Conservation (phyloP, 2,329 filamentous ascomycete genomes). For the Diaporthe amygdali region DNA sequence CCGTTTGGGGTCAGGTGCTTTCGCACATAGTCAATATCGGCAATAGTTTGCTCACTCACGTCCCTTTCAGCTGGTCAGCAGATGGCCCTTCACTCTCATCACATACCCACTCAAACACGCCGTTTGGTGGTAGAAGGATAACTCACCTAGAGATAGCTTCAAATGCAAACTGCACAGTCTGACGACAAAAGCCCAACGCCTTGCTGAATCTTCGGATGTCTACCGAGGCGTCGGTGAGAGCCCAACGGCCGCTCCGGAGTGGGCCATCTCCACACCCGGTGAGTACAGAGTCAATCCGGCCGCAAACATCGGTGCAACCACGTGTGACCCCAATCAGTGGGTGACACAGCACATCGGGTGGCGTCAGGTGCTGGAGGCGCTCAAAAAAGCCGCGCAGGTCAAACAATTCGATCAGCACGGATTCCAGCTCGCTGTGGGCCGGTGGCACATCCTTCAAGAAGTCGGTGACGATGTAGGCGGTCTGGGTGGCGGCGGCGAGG, state of each 20-base stretch:
- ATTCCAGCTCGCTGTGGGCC: conserved; percentile 20
- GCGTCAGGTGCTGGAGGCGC: neutral
- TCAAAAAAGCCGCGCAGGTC: conserved; percentile 14
- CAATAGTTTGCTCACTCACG: neutral
- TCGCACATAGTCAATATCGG: conserved; percentile 14
- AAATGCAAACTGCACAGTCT: conserved; percentile 15
- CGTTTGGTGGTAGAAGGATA: neutral
- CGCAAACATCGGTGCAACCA: conserved; percentile 18
- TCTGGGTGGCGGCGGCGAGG: conserved; percentile 16
- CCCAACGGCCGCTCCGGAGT: conserved; percentile 21
- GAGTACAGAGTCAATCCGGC: conserved; percentile 15
- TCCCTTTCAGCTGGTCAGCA: neutral
- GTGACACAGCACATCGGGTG: neutral
- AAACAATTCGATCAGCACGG: conserved; percentile 18
- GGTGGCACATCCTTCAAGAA: conserved; percentile 22
- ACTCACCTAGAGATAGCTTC: conserved; percentile 22
- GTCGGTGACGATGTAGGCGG: conserved; percentile 2
- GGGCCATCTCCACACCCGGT: conserved; percentile 17
- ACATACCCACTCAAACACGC: neutral
- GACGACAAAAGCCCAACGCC: conserved; percentile 17
- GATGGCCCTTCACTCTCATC: neutral
- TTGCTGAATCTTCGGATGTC: conserved; percentile 14
- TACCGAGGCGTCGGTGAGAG: conserved; percentile 10
- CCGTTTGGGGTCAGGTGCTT: neutral
- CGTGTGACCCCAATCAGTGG: conserved; percentile 13